Percentiles rank a stretch among this genome's conserved stretches.
Evolutionary conservation across 352 stramenopile species (phyloP).

Genomic region (Phytophthora quininea): DNA sequence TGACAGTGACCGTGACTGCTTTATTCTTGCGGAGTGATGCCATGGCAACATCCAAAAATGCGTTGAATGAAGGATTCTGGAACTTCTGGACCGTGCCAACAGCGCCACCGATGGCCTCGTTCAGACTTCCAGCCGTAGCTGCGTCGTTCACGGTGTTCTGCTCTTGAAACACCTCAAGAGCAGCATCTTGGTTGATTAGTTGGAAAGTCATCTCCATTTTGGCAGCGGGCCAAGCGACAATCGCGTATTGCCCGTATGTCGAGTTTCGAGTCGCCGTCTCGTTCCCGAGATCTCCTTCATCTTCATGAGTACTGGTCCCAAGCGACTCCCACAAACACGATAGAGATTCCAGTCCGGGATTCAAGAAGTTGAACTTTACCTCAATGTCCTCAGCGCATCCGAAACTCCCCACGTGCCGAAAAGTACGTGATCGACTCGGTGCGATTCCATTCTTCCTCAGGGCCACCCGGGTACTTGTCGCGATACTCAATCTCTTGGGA

Average conservation of each 20-base stretch:
- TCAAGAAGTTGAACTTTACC: constrained; percentile 26
- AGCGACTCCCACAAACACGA: constrained; percentile 18
- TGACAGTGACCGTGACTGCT: neutral
- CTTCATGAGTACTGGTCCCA: constrained; percentile 19
- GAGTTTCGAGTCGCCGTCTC: constrained; percentile 24
- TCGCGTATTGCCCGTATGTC: constrained; percentile 18
- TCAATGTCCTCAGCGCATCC: neutral
- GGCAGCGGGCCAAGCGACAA: constrained; percentile 15
- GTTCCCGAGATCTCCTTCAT: constrained; percentile 27
- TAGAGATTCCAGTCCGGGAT: constrained; percentile 20
- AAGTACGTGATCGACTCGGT: constrained; percentile 16
- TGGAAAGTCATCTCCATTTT: constrained; percentile 7
- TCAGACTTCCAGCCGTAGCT: neutral
- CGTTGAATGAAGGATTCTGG: neutral
- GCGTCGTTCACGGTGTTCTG: neutral
- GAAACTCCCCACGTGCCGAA: neutral
- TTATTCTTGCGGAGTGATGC: neutral
- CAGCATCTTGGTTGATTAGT: constrained; percentile 9
- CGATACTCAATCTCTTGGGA: constrained; percentile 14
- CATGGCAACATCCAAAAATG: neutral
- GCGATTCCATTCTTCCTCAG: neutral
- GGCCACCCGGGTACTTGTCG: neutral
- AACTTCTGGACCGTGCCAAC: no score
- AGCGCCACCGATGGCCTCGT: no score
- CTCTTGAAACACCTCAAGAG: constrained; percentile 5